phyloP scores from a whole-genome alignment of 2,329 filamentous ascomycete species.

The Zymoseptoria passerinii region DNA sequence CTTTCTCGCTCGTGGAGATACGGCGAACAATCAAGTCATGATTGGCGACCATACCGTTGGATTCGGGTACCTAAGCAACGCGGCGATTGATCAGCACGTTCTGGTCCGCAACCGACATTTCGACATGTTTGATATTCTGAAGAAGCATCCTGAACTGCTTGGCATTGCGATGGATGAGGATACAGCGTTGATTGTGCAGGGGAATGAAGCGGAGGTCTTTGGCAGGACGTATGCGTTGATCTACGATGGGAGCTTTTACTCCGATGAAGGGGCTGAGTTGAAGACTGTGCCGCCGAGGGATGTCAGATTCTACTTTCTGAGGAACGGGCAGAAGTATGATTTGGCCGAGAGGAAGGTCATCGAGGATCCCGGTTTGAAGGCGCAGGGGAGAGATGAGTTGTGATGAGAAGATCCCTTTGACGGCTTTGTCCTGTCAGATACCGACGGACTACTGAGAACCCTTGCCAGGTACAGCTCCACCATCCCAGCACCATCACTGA shows the following conservation, averaged over 20 bases:
- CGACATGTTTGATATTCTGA: slow-evolving; percentile 15
- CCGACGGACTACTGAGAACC: background rate
- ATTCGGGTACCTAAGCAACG: slow-evolving; percentile 17
- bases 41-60: slow-evolving; percentile 18
- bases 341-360: slow-evolving; percentile 12
- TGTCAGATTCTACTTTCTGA: slow-evolving; percentile 16
- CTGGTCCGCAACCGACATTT: slow-evolving; percentile 18
- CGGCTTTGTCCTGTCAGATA: no score
- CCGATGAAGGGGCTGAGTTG: slow-evolving; percentile 13
- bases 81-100: slow-evolving; percentile 19
- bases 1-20: slow-evolving; percentile 19
- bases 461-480: background rate
- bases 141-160: slow-evolving; percentile 13
- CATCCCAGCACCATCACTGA: background rate
- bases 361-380: slow-evolving; percentile 1
- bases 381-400: slow-evolving; percentile 19
- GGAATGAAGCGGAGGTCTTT: slow-evolving; percentile 15
- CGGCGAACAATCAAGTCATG: slow-evolving; percentile 16
- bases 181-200: slow-evolving; percentile 15
- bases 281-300: slow-evolving; percentile 12
- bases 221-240: slow-evolving; percentile 16
- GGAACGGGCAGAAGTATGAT: slow-evolving; percentile 15
- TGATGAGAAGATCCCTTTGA: background rate
- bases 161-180: slow-evolving; percentile 17
- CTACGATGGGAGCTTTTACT: slow-evolving; percentile 17